Evolutionary conservation across 257 asterid genomes (phyloP).

Genomic region (Petrea volubilis): DNA sequence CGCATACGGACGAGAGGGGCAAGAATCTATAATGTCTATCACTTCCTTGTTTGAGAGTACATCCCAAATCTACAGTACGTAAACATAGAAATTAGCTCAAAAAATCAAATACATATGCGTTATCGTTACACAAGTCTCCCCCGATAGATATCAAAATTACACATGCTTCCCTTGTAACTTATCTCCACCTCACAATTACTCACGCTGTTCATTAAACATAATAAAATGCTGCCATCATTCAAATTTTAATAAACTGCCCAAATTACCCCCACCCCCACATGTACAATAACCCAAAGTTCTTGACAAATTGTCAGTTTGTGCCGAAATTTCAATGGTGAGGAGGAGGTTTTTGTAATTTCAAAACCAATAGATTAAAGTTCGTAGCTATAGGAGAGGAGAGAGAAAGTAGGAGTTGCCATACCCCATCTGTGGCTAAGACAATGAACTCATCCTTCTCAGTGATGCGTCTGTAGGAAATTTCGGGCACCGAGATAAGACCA

Average conservation of each 20-base stretch:
- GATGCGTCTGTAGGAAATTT: conserved; percentile 64
- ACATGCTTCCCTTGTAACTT: too few relatives aligned
- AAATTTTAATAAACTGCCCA: too few relatives aligned
- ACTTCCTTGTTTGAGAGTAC: conserved; percentile 86
- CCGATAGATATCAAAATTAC: neutral
- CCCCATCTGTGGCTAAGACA: conserved; percentile 90
- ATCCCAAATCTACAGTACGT: conserved; percentile 93
- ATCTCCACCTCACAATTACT: too few relatives aligned
- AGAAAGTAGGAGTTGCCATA: conserved; percentile 16
- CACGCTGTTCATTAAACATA: too few relatives aligned
- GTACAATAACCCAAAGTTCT: too few relatives aligned
- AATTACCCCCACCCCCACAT: too few relatives aligned
- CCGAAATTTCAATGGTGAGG: too few relatives aligned
- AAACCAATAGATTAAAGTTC: too few relatives aligned
- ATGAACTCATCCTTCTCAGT: conserved; percentile 74
- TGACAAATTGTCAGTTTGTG: too few relatives aligned
- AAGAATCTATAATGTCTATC: conserved; percentile 56
- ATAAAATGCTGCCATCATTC: too few relatives aligned
- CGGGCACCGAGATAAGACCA: conserved; percentile 87
- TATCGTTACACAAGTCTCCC: neutral
- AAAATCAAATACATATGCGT: neutral
- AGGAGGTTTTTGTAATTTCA: too few relatives aligned
- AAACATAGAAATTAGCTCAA: neutral
- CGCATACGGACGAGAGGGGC: conserved; percentile 56
- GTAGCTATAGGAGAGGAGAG: too few relatives aligned